Evolutionary conservation across 441 rosid genomes (phyloP).

Genomic region (Melastoma candidum): DNA sequence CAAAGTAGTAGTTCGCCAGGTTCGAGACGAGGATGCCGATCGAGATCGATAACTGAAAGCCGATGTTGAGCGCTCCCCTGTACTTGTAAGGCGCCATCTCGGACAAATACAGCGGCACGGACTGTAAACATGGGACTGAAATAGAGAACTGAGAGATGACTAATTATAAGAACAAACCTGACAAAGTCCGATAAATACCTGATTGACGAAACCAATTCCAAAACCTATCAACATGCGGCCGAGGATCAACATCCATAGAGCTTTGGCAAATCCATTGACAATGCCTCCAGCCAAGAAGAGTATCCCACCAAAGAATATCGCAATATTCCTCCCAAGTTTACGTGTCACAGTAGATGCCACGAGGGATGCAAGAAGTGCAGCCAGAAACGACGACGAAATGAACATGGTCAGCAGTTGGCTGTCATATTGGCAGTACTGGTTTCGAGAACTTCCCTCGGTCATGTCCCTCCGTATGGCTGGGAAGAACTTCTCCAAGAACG

Average conservation of each 20-base stretch:
- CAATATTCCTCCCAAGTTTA: slow-evolving; percentile 44
- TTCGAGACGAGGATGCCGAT: slow-evolving; percentile 65
- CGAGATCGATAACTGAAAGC: slow-evolving; percentile 70
- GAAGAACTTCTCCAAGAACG: slow-evolving; percentile 61
- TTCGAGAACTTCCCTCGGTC: slow-evolving; percentile 19
- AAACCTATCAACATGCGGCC: slow-evolving; percentile 84
- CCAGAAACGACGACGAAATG: slow-evolving; percentile 84
- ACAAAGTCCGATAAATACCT: slow-evolving; percentile 30
- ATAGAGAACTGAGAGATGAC: too few relatives aligned
- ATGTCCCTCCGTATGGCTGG: slow-evolving; percentile 51
- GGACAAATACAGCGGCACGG: slow-evolving; percentile 83
- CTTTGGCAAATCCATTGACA: slow-evolving; percentile 52
- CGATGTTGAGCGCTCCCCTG: slow-evolving; percentile 80
- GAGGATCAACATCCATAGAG: slow-evolving; percentile 67
- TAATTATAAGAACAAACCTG: too few relatives aligned
- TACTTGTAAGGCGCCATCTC: slow-evolving; percentile 85
- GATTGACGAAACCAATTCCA: slow-evolving; percentile 90
- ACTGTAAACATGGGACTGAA: slow-evolving; percentile 21
- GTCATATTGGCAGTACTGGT: slow-evolving; percentile 79
- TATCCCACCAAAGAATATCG: slow-evolving; percentile 64
- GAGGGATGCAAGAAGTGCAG: slow-evolving; percentile 58
- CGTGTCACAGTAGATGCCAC: slow-evolving; percentile 52
- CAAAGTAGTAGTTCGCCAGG: slow-evolving; percentile 55
- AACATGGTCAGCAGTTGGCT: slow-evolving; percentile 59
- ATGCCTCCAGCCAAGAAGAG: slow-evolving; percentile 68